Conservation (phyloP, 805 yeast genomes). For the Spathaspora boniae region DNA sequence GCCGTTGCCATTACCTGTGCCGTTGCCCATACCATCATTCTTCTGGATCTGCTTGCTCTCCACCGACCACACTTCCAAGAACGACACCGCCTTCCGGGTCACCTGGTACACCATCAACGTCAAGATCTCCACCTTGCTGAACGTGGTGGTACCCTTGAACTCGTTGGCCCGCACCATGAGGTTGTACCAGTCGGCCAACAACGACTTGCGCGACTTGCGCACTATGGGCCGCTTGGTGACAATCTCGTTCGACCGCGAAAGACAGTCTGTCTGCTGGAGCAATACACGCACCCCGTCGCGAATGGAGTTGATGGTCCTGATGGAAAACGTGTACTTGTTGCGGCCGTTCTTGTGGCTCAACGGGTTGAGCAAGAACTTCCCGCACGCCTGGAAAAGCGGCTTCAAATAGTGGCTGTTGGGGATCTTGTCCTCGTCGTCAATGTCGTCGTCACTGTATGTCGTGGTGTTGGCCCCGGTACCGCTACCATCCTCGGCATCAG, state of each 20-base stretch:
- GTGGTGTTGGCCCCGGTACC: slow-evolving; percentile 8
- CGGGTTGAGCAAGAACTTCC: slow-evolving; percentile 64
- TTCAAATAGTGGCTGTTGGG: slow-evolving; percentile 49
- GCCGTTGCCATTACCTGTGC: background rate
- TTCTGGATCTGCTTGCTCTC: slow-evolving; percentile 51
- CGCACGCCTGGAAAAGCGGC: slow-evolving; percentile 58
- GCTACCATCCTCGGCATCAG: slow-evolving; percentile 18
- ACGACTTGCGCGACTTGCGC: slow-evolving; percentile 60
- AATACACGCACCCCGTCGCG: slow-evolving; percentile 70
- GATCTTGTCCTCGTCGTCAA: slow-evolving; percentile 21
- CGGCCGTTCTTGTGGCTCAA: slow-evolving; percentile 43
- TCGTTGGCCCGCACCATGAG: slow-evolving; percentile 74
- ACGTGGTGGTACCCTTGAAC: slow-evolving; percentile 59
- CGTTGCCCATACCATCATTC: slow-evolving; percentile 5
- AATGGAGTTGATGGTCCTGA: slow-evolving; percentile 56
- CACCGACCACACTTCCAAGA: slow-evolving; percentile 68
- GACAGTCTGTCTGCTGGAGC: slow-evolving; percentile 65
- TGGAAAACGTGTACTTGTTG: slow-evolving; percentile 51
- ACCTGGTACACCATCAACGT: slow-evolving; percentile 66
- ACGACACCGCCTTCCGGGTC: slow-evolving; percentile 57
- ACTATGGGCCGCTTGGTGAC: slow-evolving; percentile 62
- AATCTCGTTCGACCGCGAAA: slow-evolving; percentile 68
- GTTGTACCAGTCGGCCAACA: slow-evolving; percentile 79
- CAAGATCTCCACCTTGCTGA: slow-evolving; percentile 56
- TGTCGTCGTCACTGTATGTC: slow-evolving; percentile 1